phyloP scores from a whole-genome alignment of 106 monocot genomes.

The Narthecium ossifragum region DNA sequence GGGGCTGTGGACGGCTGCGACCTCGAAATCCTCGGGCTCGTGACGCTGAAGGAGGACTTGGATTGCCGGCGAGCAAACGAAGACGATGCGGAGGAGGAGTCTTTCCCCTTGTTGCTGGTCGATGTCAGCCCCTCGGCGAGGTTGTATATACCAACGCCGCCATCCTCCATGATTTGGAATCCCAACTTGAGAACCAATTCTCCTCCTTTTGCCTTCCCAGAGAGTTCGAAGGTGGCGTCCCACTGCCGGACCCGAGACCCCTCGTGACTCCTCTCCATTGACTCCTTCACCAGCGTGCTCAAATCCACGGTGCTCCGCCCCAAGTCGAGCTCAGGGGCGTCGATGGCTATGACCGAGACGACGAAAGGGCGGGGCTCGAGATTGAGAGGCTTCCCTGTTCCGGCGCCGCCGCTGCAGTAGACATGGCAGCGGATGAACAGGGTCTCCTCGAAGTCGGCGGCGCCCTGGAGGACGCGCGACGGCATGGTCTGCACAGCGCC shows the following conservation, averaged over 20 bases:
- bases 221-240: constrained; percentile 51
- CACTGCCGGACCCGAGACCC: constrained; percentile 63
- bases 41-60: constrained; percentile 76
- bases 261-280: constrained; percentile 55
- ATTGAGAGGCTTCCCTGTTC: constrained; percentile 56
- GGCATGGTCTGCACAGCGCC: constrained; percentile 95
- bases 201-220: constrained; percentile 84
- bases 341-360: constrained; percentile 52
- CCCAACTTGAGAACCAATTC: constrained; percentile 67
- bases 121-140: constrained; percentile 9
- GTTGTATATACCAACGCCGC: constrained; percentile 57
- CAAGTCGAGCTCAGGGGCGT: constrained; percentile 79
- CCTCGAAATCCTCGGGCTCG: constrained; percentile 49
- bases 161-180: constrained; percentile 96
- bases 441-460: constrained; percentile 85
- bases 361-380: constrained; percentile 65
- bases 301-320: constrained; percentile 55
- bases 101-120: not conserved
- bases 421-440: constrained; percentile 74
- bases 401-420: constrained; percentile 69
- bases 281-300: constrained; percentile 74
- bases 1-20: constrained; percentile 20
- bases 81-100: constrained; percentile 15
- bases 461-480: constrained; percentile 57
- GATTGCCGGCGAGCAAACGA: constrained; percentile 48